Base-by-base conservation (phyloP, 2,329 filamentous ascomycete species). In the Myriosclerotinia duriaeana region DNA sequence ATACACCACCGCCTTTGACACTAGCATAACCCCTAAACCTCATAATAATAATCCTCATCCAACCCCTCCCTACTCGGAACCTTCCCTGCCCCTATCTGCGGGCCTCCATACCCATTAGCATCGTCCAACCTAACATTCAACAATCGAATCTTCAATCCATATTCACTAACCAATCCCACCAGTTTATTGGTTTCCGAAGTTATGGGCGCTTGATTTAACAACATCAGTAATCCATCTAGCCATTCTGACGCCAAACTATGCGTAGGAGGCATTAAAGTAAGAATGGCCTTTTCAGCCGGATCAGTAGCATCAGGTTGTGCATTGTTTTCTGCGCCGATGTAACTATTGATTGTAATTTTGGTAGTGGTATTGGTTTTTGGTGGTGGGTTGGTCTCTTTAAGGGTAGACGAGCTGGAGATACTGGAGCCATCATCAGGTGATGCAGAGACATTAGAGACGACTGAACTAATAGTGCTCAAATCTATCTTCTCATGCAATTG, bases 161-260 rank as follows among this genome's bases (percentile, higher is more conserved):
- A 98, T 72, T 96, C 91, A 74, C 88, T 88, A 68, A 98, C 91
- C 73, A 97, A 81, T 65, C 89, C 87, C 64, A 97, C 89, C 69
- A 98, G 81, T 78, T 95, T 96, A 76, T 90, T 94, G 46, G 95
- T 98, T 79, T 98, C 94, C 3, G 93, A 87, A n/a, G 95, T 99
- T 76, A 99, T 97, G 26, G 95, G 95, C 67, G 93, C 87, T 78
- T 99, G 95, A 75, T 96, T 93, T 34, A 99, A 84, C 65, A 99
- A 83, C 93, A 99, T 96, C 66, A 98, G 83, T 70, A 99, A 80
- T 0, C 95, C 95, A 77, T 99, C 95, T 6, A 99, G 84, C 95
- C 95, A 99, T 79, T 99, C 95, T 0, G 93, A 96, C 12, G 95
- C 95, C 58, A 95, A 81, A 70, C 87, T 91, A 76, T 95, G 90